A percentile compares a stretch with the other conserved stretches of the same genome.
phyloP scores from a whole-genome alignment of 441 rosid species.

The Adansonia grandidieri region DNA sequence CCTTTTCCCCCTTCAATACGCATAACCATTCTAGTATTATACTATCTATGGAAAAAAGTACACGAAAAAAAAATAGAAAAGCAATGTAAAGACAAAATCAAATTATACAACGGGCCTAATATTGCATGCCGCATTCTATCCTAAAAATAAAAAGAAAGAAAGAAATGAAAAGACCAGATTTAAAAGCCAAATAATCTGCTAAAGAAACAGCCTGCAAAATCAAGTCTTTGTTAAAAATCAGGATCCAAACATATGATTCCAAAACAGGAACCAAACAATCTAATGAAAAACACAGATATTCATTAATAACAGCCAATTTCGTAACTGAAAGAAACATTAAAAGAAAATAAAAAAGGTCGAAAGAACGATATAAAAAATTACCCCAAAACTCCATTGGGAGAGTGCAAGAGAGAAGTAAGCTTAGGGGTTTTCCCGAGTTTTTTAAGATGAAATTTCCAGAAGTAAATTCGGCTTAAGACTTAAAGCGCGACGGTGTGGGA shows the following conservation, averaged over 20 bases:
- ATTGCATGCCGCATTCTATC: background rate
- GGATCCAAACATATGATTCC: background rate
- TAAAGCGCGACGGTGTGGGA: background rate
- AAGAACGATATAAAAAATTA: background rate
- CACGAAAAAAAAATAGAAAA: background rate
- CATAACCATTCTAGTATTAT: background rate
- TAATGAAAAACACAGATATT: background rate
- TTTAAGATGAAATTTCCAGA: background rate
- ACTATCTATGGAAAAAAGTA: background rate
- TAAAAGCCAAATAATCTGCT: background rate
- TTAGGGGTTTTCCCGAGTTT: background rate
- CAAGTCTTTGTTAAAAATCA: background rate
- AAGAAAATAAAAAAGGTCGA: background rate
- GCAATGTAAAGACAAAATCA: background rate
- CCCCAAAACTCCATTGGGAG: slow-evolving; percentile 26
- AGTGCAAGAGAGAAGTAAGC: slow-evolving; percentile 1
- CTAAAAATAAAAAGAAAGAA: background rate
- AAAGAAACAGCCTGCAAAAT: background rate
- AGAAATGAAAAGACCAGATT: background rate
- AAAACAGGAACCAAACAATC: background rate
- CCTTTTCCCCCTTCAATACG: background rate
- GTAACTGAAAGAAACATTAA: background rate
- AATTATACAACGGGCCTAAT: background rate
- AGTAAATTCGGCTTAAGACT: background rate
- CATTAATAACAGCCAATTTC: background rate